Base-by-base conservation (phyloP, 176 grass and related monocot species). In the Pharus latifolius region DNA sequence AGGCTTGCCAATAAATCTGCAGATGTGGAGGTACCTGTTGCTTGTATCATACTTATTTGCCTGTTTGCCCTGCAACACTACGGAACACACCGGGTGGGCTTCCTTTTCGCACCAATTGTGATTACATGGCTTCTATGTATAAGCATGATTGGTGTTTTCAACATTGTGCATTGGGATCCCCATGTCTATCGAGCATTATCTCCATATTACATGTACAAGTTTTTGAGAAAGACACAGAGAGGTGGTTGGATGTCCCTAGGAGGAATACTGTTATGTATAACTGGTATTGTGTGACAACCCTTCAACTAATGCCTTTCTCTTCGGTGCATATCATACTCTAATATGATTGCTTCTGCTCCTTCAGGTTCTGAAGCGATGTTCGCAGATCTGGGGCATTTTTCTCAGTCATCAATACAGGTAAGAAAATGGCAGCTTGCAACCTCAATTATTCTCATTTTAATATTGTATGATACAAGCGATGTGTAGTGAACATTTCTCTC, bases 321-420 rank as follows among this genome's bases (percentile, higher is more conserved):
- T 19, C 45, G 11, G 56, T 54, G 35, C 33, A 10, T 63, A 10
- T 65, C 49, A n/a, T 55, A 41, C 20, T 69, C 41, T 65, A 55
- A 72, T 18, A 6, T 72, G 12, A 13, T 24, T 30, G 17, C n/a
- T 72, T 66, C 28, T 2, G 0, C 31, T 78, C 8, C 80, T 80
- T 78, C 83, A 99, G 95, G 95, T 60, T 99, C 95, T 77, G 95
- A 99, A 91, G 84, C 95, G 26, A 94, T 99, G 95, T 99, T 94
- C 73, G 95, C 95, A 48, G 95, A 94, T 83, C 70, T 99, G 60
- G 95, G 95, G 5, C 95, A 99, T 88, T 99, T 99, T 59, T 91
- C 77, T 19, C 95, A 99, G 80, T 59, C 88, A 64, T 99, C 95
- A 1, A 99, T 99, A 80, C 77, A 99, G 90, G 95, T 99, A 64